Conservation (phyloP, 179 eudicot genomes). For the Gypsophila paniculata region DNA sequence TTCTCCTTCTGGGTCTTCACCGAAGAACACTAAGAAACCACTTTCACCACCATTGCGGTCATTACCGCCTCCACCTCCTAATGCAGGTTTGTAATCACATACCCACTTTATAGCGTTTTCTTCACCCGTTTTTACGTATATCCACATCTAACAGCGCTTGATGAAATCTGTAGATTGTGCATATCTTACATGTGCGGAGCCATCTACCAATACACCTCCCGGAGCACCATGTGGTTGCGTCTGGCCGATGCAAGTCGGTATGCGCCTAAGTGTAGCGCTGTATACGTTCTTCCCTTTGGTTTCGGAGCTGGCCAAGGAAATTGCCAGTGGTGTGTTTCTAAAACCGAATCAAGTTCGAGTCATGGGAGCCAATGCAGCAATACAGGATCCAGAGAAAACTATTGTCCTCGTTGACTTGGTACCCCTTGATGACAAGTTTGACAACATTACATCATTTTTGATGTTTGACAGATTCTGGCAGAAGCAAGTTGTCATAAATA, state of each 20-base stretch:
- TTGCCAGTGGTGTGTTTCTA: conserved; percentile 64
- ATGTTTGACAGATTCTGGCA: conserved; percentile 70
- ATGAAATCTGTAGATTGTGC: conserved; percentile 57
- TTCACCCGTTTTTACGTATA: conserved; percentile 5
- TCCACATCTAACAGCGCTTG: conserved; percentile 15
- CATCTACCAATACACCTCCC: conserved; percentile 68
- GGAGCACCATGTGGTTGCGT: conserved; percentile 85
- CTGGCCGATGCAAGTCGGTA: conserved; percentile 85
- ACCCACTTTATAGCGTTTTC: neutral
- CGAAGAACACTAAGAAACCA: conserved; percentile 50
- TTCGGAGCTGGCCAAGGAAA: conserved; percentile 69
- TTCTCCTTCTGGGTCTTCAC: conserved; percentile 57
- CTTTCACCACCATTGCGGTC: conserved; percentile 45
- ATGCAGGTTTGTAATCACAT: conserved; percentile 46
- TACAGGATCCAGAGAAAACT: conserved; percentile 64
- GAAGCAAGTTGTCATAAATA: conserved; percentile 58
- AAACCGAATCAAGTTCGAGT: conserved; percentile 85
- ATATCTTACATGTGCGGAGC: conserved; percentile 63
- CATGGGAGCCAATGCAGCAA: conserved; percentile 89
- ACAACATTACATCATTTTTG: conserved; percentile 55
- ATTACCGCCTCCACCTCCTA: conserved; percentile 96
- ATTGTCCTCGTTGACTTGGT: conserved; percentile 71
- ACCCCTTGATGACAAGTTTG: conserved; percentile 71
- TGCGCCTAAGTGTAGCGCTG: conserved; percentile 66
- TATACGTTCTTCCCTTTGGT: conserved; percentile 86